A percentile compares a stretch with the other conserved stretches of the same genome.
phyloP scores from a whole-genome alignment of 805 yeast genomes.

The Candida piceae region DNA sequence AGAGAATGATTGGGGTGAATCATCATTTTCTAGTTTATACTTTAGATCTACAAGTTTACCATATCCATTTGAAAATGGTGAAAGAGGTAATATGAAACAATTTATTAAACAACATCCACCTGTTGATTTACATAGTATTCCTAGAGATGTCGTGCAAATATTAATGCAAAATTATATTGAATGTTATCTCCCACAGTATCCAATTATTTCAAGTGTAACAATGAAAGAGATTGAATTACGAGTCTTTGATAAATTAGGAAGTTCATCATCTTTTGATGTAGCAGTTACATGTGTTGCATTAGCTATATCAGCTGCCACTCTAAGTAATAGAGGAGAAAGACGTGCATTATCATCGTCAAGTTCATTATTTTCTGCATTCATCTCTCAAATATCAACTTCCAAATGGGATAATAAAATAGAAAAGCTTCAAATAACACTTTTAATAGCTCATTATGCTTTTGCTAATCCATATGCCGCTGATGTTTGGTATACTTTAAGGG shows the following conservation, averaged over 20 bases:
- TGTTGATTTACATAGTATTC: conserved; percentile 13
- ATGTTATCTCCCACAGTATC: conserved; percentile 13
- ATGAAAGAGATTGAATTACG: conserved; percentile 5
- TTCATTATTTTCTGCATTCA: conserved; percentile 7
- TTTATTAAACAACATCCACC: conserved; percentile 11
- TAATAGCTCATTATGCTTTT: conserved; percentile 15
- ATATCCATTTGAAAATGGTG: conserved; percentile 10
- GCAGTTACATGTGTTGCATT: conserved; percentile 6
- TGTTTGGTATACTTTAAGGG: conserved; percentile 11
- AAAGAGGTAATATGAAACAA: conserved; percentile 7
- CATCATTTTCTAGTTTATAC: conserved; percentile 3
- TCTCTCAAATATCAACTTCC: conserved; percentile 3
- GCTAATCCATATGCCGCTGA: conserved; percentile 16
- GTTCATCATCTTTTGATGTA: conserved; percentile 5
- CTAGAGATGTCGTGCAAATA: conserved; percentile 8
- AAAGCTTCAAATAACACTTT: conserved; percentile 8
- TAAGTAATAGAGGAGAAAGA: conserved; percentile 10
- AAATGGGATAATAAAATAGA: conserved; percentile 6
- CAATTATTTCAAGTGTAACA: conserved; percentile 10
- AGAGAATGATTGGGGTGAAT: conserved; percentile 1
- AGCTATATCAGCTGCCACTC: conserved; percentile 9
- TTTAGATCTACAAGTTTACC: conserved; percentile 11
- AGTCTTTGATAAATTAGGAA: conserved; percentile 5
- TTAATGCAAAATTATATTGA: conserved; percentile 10
- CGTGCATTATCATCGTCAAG: conserved; percentile 8